Evolutionary conservation across 257 asterid species (phyloP), one percentile per base, ranked within the genome.

Genomic region (Solanum medicagineum): DNA sequence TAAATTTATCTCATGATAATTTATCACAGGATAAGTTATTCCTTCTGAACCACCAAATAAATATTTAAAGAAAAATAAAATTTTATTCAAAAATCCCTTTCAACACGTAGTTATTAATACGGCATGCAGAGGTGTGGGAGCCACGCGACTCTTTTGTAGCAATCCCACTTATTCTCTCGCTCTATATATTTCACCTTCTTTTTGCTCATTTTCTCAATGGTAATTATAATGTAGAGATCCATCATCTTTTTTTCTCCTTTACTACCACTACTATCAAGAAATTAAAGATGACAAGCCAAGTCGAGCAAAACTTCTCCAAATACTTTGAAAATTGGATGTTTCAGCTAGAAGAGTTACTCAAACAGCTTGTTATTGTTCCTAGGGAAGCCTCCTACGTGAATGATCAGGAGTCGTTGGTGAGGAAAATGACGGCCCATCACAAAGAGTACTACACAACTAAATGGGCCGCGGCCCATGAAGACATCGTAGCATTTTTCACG

Each of bases 391-490:
- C 63, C 53, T 5, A 53, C 40, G 26, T 77, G 1, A 69, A 75
- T 68, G 83, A 32, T n/a, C 80, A 70, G 7, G 79, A 83, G 8
- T 62, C 89, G 26, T 15, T 91, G 9, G 88, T 91, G 22, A 80
- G 86, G 11, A 92, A 86, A 69, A 71, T 94, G 66, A 92, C 94
- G 0, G 71, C 92, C n/a, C 97, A 92, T n/a, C 94, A 94, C 90
- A 93, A 92, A 42, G 92, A 92, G 2, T 92, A 87, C 89, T 94
- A 93, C 88, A 88, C 88, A 2, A 83, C 71, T 29, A 93, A 94
- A 65, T 94, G 97, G 98, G 93, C 91, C 0, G 83, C 90, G 0
- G 97, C 97, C 0, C 93, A 88, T 9, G 92, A 91, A 16, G 97
- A 94, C 7, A 90, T 91, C 1, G 26, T 92, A 24, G 91, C 91